Conservation (phyloP, 192 early-diverging fungal genomes). For the Backusella australiensis region DNA sequence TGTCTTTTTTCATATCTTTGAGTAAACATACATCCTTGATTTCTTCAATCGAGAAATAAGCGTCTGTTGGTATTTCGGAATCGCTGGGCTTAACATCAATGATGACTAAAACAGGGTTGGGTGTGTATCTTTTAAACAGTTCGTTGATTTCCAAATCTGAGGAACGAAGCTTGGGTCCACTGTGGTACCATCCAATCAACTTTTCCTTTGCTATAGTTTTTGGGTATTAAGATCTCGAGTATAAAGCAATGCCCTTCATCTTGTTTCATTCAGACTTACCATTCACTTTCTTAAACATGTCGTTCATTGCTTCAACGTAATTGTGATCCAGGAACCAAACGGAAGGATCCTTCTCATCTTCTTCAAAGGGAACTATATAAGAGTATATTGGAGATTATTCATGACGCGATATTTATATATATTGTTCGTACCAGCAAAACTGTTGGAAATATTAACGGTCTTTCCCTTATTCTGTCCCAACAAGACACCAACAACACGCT, state of each 20-base stretch:
- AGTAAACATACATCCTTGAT: conserved; percentile 82
- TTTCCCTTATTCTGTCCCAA: conserved; percentile 88
- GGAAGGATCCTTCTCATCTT: conserved; percentile 96
- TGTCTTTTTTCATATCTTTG: too few relatives aligned
- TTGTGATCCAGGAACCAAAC: conserved; percentile 99
- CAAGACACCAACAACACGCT: conserved; percentile 95
- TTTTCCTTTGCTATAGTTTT: conserved; percentile 77
- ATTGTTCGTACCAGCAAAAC: conserved; percentile 81
- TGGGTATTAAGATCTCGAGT: neutral
- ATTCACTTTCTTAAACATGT: conserved; percentile 99
- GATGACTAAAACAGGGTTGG: conserved; percentile 96
- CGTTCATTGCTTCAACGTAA: conserved; percentile 99
- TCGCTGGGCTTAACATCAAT: conserved; percentile 95
- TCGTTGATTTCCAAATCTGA: conserved; percentile 98
- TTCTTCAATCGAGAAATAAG: conserved; percentile 97
- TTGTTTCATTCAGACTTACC: conserved; percentile 49
- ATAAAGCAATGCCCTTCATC: neutral
- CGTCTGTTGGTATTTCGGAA: conserved; percentile 92
- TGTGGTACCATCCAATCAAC: conserved; percentile 99
- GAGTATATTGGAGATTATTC: neutral
- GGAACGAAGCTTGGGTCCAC: conserved; percentile 94
- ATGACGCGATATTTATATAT: too few relatives aligned
- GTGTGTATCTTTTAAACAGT: conserved; percentile 92
- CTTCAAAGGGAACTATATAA: conserved; percentile 93
- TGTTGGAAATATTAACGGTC: conserved; percentile 94